A percentile compares a stretch with the other conserved stretches of the same genome.
phyloP scores from a whole-genome alignment of 176 grass and related monocot genomes.

The Oryza officinalis region DNA sequence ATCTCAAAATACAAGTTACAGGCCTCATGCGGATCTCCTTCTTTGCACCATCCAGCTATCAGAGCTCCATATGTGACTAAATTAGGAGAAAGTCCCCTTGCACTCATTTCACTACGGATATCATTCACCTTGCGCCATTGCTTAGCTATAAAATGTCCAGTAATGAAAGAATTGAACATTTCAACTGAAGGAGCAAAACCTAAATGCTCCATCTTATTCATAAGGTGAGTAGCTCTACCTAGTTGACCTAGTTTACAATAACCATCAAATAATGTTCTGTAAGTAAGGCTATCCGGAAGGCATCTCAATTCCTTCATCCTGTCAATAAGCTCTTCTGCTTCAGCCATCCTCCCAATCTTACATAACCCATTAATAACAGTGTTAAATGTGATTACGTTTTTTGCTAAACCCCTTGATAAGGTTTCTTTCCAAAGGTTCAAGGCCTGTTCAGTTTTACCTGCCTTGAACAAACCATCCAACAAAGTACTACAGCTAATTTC shows the following conservation, averaged over 20 bases:
- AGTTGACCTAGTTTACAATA: slow-evolving; percentile 82
- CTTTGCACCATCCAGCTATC: slow-evolving; percentile 89
- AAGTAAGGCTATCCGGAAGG: slow-evolving; percentile 70
- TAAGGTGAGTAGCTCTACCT: slow-evolving; percentile 50
- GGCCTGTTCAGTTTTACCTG: slow-evolving; percentile 55
- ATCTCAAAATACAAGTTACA: slow-evolving; percentile 75
- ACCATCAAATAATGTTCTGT: slow-evolving; percentile 74
- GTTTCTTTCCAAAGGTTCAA: slow-evolving; percentile 92
- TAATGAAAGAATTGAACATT: slow-evolving; percentile 94
- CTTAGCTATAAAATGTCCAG: slow-evolving; percentile 60
- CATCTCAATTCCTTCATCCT: slow-evolving; percentile 69
- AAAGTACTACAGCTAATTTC: slow-evolving; percentile 86
- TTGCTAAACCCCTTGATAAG: slow-evolving; percentile 77
- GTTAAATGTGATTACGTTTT: slow-evolving; percentile 59
- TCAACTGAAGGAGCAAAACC: slow-evolving; percentile 79
- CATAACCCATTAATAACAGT: slow-evolving; percentile 78
- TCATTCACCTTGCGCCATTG: slow-evolving; percentile 53
- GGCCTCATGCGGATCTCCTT: slow-evolving; percentile 70
- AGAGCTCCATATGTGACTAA: slow-evolving; percentile 78
- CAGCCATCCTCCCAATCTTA: slow-evolving; percentile 61
- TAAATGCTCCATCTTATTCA: slow-evolving; percentile 60
- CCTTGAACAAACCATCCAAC: slow-evolving; percentile 81
- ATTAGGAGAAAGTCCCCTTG: slow-evolving; percentile 65
- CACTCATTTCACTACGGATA: slow-evolving; percentile 54
- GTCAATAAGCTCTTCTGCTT: slow-evolving; percentile 64